Base-by-base conservation (phyloP, 441 rosid species). In the Populus hybrid region DNA sequence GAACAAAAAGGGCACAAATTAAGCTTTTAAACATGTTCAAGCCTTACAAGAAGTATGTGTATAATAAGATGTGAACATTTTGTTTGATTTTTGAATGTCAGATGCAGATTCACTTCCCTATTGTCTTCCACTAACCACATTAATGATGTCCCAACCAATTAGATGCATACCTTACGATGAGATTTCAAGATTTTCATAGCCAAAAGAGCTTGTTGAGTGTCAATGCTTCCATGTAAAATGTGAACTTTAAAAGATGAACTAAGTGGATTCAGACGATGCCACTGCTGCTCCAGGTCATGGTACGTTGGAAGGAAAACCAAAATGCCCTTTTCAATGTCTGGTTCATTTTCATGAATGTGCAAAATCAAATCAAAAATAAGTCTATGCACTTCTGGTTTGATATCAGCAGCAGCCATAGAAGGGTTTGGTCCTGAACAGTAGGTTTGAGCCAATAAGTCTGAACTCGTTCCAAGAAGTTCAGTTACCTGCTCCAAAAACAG, bases 241-340 rank as follows among this genome's bases (percentile, higher is more conserved):
- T 92, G 95, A 83, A 95, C 89, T 88, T 91, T 92, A 79, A 93
- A 92, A 76, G 83, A 77, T 38, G 92, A 81, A 77, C 76, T 74
- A 38, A 84, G 81, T 45, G 89, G 94, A 89, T 81, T 84, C 85
- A 95, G 76, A 72, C 75, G 90, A 80, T 84, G 5, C 97, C 95
- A 95, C 83, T 92, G 98, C 85, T 86, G 93, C 92, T 87, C 94
- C 81, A 95, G 86, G 56, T 97, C 88, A 80, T 82, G 82, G 84
- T 95, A 95, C 4, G 99, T 93, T 73, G 98, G 99, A 84, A 95
- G 98, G 85, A 95, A 95, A 82, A 93, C 88, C 91, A 95, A 87
- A 78, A 93, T 92, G 86, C 98, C 85, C 89, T 93, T 95, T 79
- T 93, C 97, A 70, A 89, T 89, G 78, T 95, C 97, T 68, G 91